These are phyloP conservation scores for Fistulinella prunicolor DNA, from an alignment of 768 basidiomycete species.

Conservation along the genomic window DNA sequence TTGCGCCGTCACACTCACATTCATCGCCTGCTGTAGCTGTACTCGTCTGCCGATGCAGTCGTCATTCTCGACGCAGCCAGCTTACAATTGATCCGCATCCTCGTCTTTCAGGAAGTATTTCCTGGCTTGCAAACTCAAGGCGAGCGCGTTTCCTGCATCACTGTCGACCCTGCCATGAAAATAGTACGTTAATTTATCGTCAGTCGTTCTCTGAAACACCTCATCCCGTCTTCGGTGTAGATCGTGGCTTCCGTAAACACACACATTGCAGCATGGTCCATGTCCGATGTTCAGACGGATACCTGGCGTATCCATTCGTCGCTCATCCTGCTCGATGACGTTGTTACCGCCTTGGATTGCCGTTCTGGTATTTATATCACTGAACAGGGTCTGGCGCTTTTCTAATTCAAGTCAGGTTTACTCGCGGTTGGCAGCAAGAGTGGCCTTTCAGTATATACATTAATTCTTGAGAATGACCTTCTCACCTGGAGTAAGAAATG, in stretches of 20 bases:
- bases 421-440: constrained; percentile 64
- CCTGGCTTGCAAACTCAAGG: constrained; percentile 49
- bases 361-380: constrained; percentile 56
- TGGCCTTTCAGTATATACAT: constrained; percentile 69
- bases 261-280: constrained; percentile 75
- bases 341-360: constrained; percentile 66
- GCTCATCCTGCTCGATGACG: constrained; percentile 56
- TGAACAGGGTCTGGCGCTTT: background rate
- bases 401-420: constrained; percentile 52
- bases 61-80: constrained; percentile 69
- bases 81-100: constrained; percentile 62
- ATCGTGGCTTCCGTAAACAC: constrained; percentile 69
- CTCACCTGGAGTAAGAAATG: constrained; percentile 84
- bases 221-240: constrained; percentile 37
- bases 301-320: constrained; percentile 83
- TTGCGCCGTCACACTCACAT: background rate
- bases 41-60: constrained; percentile 67
- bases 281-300: constrained; percentile 60
- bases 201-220: constrained; percentile 5
- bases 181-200: constrained; percentile 50
- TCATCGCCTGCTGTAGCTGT: constrained; percentile 47
- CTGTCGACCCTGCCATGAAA: constrained; percentile 78
- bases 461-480: constrained; percentile 77
- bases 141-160: constrained; percentile 54
- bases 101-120: constrained; percentile 81